Base-by-base conservation (phyloP, 768 basidiomycete species). In the Podaxis sp. region DNA sequence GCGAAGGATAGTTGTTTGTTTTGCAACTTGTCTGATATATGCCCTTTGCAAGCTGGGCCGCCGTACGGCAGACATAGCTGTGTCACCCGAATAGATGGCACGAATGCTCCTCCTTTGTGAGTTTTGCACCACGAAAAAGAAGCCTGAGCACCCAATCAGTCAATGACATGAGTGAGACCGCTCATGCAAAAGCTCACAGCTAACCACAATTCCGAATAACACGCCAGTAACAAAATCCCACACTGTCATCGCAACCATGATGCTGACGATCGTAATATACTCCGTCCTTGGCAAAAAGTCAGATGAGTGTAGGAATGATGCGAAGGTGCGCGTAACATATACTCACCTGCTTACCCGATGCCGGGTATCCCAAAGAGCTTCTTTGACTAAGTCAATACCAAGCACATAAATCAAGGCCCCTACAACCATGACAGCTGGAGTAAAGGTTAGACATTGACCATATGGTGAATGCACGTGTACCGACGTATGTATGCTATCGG, bases 91-190 rank as follows among this genome's bases (percentile, higher is more conserved):
- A 72, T 92, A 88, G 40, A 94, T 81, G 0, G 88, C 84, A 8
- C 96, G 86, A 64, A 99, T 95, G 66, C 94, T 93, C 51, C 85
- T 77, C 15, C 93, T 75, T 68, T 89, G 90, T 0, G 95, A 97
- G 63, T 92, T 96, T 69, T 96, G 93, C 2, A 99, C 82, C n/a
- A 99, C 96, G 70, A 99, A 99, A 78, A 96, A 97, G 74, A 98
- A 81, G 69, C 90, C 92, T 93, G 61, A 52, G 28, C 12, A 1
- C 19, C 61, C 42, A 9, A 13, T 52, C 30, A 17, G 59, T 28
- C 8, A 5, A 1, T 24, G 44, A 38, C 44, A 46, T 39, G 26
- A 44, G 7, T 44, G 24, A 30, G 30, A 57, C 57, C 22, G 53
- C 12, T 12, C 30, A 26, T 13, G 55, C 44, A 28, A 19, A 11